Percentiles rank a stretch among this genome's conserved stretches.
phyloP scores from a whole-genome alignment of 2,329 filamentous ascomycete species.

The Aspergillus sp. region DNA sequence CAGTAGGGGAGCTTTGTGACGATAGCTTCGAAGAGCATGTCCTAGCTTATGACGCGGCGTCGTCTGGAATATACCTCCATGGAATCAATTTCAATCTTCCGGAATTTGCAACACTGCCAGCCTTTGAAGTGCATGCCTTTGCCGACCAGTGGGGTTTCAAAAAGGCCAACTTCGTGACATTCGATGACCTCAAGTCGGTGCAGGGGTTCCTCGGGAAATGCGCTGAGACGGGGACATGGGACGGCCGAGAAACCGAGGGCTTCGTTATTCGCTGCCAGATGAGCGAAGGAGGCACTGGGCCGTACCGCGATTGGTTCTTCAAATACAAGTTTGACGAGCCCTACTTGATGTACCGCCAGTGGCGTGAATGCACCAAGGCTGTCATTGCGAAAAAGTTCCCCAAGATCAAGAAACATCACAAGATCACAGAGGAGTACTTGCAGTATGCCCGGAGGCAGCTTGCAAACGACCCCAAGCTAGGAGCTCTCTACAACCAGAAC shows the following conservation, averaged over 20 bases:
- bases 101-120: conserved; percentile 78
- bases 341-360: conserved; percentile 97
- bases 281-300: conserved; percentile 38
- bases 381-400: conserved; percentile 68
- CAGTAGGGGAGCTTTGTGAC: conserved; percentile 92
- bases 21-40: conserved; percentile 97
- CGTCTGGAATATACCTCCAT: conserved; percentile 86
- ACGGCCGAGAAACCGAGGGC: conserved; percentile 87
- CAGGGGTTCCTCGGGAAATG: conserved; percentile 73
- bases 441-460: conserved; percentile 68
- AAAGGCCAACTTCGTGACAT: conserved; percentile 70
- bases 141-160: conserved; percentile 89
- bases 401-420: conserved; percentile 72
- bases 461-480: conserved; percentile 56
- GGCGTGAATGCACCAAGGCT: conserved; percentile 92
- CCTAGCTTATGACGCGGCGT: conserved; percentile 71
- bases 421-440: conserved; percentile 87
- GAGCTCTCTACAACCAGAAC: conserved; percentile 67
- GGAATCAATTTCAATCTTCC: conserved; percentile 95
- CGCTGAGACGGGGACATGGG: conserved; percentile 80
- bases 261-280: conserved; percentile 89
- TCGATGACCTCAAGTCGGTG: conserved; percentile 64
- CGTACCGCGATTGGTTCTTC: conserved; percentile 95
- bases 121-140: conserved; percentile 74
- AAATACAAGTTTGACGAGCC: conserved; percentile 99